These are phyloP conservation scores for Alternaria sp. DNA, from an alignment of 2,329 filamentous ascomycete genomes.

Conservation along the genomic window DNA sequence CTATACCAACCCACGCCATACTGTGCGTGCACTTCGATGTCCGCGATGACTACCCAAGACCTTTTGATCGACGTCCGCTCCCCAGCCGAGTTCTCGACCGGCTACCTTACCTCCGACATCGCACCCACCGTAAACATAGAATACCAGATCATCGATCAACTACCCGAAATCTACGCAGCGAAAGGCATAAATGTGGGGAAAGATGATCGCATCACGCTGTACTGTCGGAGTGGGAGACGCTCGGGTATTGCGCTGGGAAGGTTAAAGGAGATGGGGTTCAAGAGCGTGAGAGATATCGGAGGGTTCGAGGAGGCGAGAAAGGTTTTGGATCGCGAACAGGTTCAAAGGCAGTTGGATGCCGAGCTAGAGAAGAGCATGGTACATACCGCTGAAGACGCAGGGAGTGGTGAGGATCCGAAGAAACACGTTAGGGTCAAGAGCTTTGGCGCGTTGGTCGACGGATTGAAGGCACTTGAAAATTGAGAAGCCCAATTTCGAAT, in stretches of 20 bases:
- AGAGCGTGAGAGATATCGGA: conserved; percentile 43
- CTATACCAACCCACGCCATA: neutral
- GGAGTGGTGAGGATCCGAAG: conserved; percentile 8
- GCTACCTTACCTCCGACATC: conserved; percentile 33
- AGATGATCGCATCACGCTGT: conserved; percentile 43
- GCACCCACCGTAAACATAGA: conserved; percentile 45
- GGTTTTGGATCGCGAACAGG: conserved; percentile 37
- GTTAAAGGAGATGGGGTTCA: conserved; percentile 38
- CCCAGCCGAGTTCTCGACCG: conserved; percentile 44
- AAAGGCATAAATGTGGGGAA: conserved; percentile 28
- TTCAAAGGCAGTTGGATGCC: conserved; percentile 20
- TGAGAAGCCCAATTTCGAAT: conserved; percentile 6
- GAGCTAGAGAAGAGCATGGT: conserved; percentile 4
- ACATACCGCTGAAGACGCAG: neutral
- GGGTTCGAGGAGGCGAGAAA: conserved; percentile 42
- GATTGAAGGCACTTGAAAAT: conserved; percentile 35
- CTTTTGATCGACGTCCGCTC: conserved; percentile 47
- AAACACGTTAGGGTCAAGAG: conserved; percentile 26
- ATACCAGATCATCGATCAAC: conserved; percentile 42
- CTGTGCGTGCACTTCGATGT: neutral
- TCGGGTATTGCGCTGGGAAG: conserved; percentile 41
- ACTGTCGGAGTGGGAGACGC: conserved; percentile 45
- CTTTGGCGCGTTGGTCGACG: conserved; percentile 33
- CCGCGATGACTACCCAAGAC: conserved; percentile 12
- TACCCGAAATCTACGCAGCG: conserved; percentile 28